phyloP scores from a whole-genome alignment of 768 basidiomycete species.

The Trichaptum fuscoviolaceum region DNA sequence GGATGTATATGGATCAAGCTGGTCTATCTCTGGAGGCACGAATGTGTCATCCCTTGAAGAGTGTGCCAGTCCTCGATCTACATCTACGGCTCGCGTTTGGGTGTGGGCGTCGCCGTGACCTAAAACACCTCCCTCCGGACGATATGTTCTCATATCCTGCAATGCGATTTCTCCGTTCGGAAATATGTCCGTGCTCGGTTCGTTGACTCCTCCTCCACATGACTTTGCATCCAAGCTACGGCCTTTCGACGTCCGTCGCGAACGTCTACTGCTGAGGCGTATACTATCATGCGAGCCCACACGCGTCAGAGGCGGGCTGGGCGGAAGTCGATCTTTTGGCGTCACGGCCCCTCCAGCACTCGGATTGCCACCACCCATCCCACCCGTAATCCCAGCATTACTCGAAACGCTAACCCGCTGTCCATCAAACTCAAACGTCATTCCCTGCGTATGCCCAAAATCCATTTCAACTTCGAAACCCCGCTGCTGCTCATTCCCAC shows the following conservation, averaged over 20 bases:
- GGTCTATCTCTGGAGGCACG: not conserved
- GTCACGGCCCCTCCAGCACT: not conserved
- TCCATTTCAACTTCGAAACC: not conserved
- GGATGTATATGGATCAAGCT: not conserved
- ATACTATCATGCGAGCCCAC: constrained; percentile 18
- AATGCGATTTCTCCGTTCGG: constrained; percentile 12
- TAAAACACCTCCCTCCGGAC: constrained; percentile 9
- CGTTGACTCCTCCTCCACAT: not conserved
- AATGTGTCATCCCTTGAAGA: not conserved
- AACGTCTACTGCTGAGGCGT: not conserved
- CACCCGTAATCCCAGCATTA: not conserved
- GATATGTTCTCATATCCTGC: constrained; percentile 15
- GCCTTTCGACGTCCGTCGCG: constrained; percentile 1
- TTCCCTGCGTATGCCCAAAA: not conserved
- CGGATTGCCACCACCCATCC: not conserved
- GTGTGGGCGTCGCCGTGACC: constrained; percentile 5
- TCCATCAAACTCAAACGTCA: not conserved
- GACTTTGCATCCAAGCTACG: constrained; percentile 8
- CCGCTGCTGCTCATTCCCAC: not conserved
- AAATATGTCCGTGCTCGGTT: constrained; percentile 5
- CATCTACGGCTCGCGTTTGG: not conserved
- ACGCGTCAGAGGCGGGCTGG: constrained; percentile 27
- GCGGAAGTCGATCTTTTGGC: constrained; percentile 20
- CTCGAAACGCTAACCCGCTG: not conserved
- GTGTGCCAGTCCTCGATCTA: not conserved